Evolutionary conservation across 148 eudicot species (phyloP).

Genomic region (Cornus controversa): DNA sequence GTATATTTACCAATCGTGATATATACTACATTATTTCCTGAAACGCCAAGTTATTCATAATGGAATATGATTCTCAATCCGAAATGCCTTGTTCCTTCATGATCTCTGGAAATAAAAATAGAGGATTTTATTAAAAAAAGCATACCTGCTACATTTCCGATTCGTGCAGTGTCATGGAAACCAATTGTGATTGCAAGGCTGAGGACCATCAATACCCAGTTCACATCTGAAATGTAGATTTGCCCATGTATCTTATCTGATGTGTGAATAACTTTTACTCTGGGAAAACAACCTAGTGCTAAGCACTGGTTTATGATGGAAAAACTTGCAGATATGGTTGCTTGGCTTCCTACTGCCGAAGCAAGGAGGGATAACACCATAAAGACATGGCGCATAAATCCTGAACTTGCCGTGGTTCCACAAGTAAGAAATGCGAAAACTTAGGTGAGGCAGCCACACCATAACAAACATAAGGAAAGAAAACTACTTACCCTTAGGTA

Average conservation of each 20-base stretch:
- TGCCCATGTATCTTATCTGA: slow-evolving; percentile 48
- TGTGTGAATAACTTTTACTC: slow-evolving; percentile 52
- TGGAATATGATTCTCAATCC: not conserved
- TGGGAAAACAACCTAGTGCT: slow-evolving; percentile 51
- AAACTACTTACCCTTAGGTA: slow-evolving; percentile 34
- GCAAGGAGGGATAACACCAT: slow-evolving; percentile 39
- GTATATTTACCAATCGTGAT: not conserved
- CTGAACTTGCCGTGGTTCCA: slow-evolving; percentile 12
- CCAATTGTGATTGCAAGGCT: slow-evolving; percentile 38
- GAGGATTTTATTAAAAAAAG: not conserved
- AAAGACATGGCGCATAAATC: slow-evolving; percentile 31
- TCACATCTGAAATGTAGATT: slow-evolving; percentile 47
- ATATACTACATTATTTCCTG: not conserved
- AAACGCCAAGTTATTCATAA: not conserved
- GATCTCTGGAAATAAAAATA: not conserved
- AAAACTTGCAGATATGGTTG: slow-evolving; percentile 48
- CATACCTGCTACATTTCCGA: slow-evolving; percentile 48
- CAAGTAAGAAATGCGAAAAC: not conserved
- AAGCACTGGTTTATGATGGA: slow-evolving; percentile 54
- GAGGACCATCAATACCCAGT: slow-evolving; percentile 50
- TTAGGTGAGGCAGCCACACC: not conserved
- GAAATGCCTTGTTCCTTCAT: not conserved
- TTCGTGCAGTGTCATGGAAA: slow-evolving; percentile 33
- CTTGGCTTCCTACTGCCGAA: slow-evolving; percentile 54
- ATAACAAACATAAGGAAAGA: not conserved